A percentile compares a stretch with the other conserved stretches of the same genome.
Evolutionary conservation across 331 rosid genomes (phyloP).

Genomic region (Phaseolus coccineus): DNA sequence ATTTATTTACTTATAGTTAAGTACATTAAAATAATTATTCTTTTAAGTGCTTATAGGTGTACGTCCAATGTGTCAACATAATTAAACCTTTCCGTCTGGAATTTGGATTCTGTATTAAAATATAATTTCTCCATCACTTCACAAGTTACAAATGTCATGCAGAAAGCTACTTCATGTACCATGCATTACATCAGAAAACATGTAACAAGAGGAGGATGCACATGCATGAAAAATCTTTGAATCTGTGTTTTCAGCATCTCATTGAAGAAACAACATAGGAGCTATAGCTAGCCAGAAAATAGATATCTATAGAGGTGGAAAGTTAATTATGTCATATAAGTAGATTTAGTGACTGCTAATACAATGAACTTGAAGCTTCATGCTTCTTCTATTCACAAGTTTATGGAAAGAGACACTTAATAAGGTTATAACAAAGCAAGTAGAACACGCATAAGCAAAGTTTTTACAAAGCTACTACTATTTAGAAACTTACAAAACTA

Average conservation of each 20-base stretch:
- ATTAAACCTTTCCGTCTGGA: constrained; percentile 35
- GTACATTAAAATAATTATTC: too few species aligned
- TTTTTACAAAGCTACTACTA: constrained; percentile 43
- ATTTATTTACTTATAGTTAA: too few species aligned
- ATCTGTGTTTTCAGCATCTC: background rate
- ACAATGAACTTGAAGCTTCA: constrained; percentile 30
- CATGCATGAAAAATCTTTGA: background rate
- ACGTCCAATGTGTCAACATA: background rate
- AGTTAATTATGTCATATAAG: background rate
- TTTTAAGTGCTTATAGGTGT: background rate
- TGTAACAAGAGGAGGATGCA: background rate
- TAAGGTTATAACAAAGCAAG: background rate
- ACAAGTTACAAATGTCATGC: constrained; percentile 39
- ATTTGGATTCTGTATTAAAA: constrained; percentile 26
- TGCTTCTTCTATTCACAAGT: constrained; percentile 52
- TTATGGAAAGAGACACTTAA: constrained; percentile 11
- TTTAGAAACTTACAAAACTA: constrained; percentile 33
- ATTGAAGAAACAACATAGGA: background rate
- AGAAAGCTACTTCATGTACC: constrained; percentile 39
- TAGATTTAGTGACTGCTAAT: background rate
- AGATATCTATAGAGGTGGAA: too few species aligned
- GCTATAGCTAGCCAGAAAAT: too few species aligned
- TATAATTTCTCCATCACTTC: background rate
- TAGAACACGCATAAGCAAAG: constrained; percentile 35
- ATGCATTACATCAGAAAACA: constrained; percentile 30